Conservation (phyloP, 2,329 filamentous ascomycete species). For the Phialocephala sp. region DNA sequence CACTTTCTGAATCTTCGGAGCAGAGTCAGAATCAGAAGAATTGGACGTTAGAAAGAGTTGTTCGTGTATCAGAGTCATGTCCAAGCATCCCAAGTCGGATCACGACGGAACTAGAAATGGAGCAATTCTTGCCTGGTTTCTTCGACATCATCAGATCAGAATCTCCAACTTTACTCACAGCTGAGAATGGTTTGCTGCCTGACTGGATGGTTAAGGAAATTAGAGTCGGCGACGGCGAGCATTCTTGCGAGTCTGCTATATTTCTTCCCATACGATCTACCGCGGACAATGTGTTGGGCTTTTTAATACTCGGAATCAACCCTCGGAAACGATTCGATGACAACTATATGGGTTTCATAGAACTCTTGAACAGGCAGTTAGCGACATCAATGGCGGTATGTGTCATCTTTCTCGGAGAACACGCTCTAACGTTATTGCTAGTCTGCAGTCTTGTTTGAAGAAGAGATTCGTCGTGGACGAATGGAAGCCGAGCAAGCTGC, state of each 20-base stretch:
- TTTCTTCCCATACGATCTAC: conserved; percentile 73
- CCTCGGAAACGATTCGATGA: conserved; percentile 78
- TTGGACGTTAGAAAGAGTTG: conserved; percentile 34
- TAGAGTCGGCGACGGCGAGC: conserved; percentile 65
- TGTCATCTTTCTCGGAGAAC: background rate
- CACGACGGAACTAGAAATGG: conserved; percentile 18
- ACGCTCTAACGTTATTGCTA: background rate
- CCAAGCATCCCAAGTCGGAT: conserved; percentile 21
- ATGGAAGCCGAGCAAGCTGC: conserved; percentile 68
- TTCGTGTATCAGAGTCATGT: conserved; percentile 24
- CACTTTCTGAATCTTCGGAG: conserved; percentile 31
- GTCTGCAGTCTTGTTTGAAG: conserved; percentile 81
- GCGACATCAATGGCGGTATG: conserved; percentile 73
- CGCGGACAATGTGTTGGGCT: conserved; percentile 72
- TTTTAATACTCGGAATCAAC: conserved; percentile 79
- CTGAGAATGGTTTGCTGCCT: conserved; percentile 59
- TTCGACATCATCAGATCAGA: conserved; percentile 27
- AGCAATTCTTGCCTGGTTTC: conserved; percentile 27
- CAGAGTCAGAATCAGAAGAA: conserved; percentile 22
- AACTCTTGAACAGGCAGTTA: conserved; percentile 74
- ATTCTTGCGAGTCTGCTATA: conserved; percentile 68
- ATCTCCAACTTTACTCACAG: conserved; percentile 26
- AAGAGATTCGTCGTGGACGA: conserved; percentile 75
- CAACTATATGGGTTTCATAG: conserved; percentile 79
- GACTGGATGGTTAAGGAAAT: conserved; percentile 62